A percentile compares a stretch with the other conserved stretches of the same genome.
phyloP scores from a whole-genome alignment of 2,329 filamentous ascomycete species.

The Colletotrichum navitas region DNA sequence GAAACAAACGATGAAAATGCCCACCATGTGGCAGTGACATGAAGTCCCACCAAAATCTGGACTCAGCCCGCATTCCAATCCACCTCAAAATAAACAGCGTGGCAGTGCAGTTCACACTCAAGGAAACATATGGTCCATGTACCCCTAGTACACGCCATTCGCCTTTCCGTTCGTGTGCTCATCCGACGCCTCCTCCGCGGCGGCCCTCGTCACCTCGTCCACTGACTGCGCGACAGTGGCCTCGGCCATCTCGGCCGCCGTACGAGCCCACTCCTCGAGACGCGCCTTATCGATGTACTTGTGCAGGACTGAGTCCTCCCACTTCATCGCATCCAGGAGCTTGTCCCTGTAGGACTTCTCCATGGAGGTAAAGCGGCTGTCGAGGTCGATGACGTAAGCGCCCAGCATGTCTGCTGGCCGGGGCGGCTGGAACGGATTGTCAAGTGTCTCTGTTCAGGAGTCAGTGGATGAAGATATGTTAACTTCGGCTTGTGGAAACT shows the following conservation, averaged over 20 bases:
- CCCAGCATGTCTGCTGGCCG: constrained; percentile 68
- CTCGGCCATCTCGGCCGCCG: constrained; percentile 55
- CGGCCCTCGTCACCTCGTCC: constrained; percentile 47
- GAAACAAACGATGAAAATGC: not conserved
- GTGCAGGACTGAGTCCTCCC: constrained; percentile 76
- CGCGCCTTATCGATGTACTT: constrained; percentile 75
- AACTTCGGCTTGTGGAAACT: constrained; percentile 41
- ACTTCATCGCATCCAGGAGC: constrained; percentile 77
- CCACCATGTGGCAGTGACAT: not conserved
- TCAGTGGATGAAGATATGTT: constrained; percentile 45
- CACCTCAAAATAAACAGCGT: not conserved
- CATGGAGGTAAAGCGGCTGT: constrained; percentile 69
- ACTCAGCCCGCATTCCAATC: not conserved
- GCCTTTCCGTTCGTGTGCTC: constrained; percentile 39
- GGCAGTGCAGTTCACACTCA: not conserved
- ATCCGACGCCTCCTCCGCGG: constrained; percentile 22
- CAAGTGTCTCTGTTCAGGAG: constrained; percentile 54
- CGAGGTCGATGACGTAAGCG: constrained; percentile 71
- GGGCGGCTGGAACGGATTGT: constrained; percentile 59
- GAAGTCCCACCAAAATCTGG: not conserved
- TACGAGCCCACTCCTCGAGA: constrained; percentile 75
- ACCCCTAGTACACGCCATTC: constrained; percentile 36
- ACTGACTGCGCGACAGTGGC: constrained; percentile 50
- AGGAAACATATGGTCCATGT: not conserved
- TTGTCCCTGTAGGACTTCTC: constrained; percentile 74